Evolutionary conservation across 345 rosid species (phyloP).

Genomic region (Brassica nigra): DNA sequence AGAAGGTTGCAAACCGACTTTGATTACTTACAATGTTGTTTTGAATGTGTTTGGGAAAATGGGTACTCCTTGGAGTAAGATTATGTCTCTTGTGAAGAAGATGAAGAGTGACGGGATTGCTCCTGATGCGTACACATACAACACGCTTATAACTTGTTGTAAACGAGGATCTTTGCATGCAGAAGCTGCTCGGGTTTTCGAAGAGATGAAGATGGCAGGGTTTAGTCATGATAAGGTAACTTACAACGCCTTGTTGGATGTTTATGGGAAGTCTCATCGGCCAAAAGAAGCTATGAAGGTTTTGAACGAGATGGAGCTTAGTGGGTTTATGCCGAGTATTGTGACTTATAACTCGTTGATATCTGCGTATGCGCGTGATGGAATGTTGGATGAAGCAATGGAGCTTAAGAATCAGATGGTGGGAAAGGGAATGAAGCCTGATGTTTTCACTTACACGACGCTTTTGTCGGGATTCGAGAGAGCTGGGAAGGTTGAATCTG

Average conservation of each 20-base stretch:
- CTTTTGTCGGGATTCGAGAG: slow-evolving; percentile 87
- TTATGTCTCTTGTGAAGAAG: slow-evolving; percentile 55
- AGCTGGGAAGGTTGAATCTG: slow-evolving; percentile 82
- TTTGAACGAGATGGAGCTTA: slow-evolving; percentile 73
- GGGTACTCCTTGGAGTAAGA: slow-evolving; percentile 96
- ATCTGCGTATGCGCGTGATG: slow-evolving; percentile 83
- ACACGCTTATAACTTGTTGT: slow-evolving; percentile 86
- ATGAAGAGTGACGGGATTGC: slow-evolving; percentile 66
- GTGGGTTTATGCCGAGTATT: slow-evolving; percentile 64
- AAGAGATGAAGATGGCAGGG: slow-evolving; percentile 75
- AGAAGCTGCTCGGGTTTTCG: slow-evolving; percentile 72
- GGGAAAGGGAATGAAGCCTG: slow-evolving; percentile 69
- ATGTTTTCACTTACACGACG: slow-evolving; percentile 94
- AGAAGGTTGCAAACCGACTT: slow-evolving; percentile 77
- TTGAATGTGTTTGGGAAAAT: slow-evolving; percentile 88
- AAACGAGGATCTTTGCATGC: slow-evolving; percentile 78
- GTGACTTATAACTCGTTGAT: slow-evolving; percentile 88
- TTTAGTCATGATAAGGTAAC: slow-evolving; percentile 82
- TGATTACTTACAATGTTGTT: slow-evolving; percentile 84
- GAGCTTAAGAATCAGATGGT: slow-evolving; percentile 76
- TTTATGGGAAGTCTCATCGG: slow-evolving; percentile 87
- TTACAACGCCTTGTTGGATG: slow-evolving; percentile 77
- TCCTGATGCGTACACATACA: slow-evolving; percentile 80
- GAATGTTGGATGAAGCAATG: slow-evolving; percentile 73
- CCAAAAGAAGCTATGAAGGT: slow-evolving; percentile 85